Conservation (phyloP, 2,329 filamentous ascomycete genomes). For the Exserohilum rostratum region DNA sequence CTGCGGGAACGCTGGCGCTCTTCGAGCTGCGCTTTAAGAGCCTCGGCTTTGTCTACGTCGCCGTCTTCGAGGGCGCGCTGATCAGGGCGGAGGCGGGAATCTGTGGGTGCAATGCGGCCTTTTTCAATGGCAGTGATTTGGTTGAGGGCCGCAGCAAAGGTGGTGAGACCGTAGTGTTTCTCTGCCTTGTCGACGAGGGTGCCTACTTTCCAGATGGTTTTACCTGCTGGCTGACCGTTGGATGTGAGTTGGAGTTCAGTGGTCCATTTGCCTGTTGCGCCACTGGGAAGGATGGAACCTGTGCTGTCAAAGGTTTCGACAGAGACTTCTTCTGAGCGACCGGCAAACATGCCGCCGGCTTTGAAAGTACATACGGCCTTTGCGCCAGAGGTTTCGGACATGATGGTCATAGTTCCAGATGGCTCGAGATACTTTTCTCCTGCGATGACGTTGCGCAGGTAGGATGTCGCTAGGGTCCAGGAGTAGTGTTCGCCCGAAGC, state of each 20-base stretch:
- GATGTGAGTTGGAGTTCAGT: constrained; percentile 69
- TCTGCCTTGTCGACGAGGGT: constrained; percentile 77
- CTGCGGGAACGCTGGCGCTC: constrained; percentile 81
- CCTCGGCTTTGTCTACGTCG: constrained; percentile 81
- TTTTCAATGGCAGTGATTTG: constrained; percentile 83
- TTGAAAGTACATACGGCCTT: constrained; percentile 91
- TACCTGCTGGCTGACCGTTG: constrained; percentile 64
- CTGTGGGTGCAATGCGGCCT: constrained; percentile 76
- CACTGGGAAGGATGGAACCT: constrained; percentile 69
- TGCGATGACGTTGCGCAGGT: constrained; percentile 93
- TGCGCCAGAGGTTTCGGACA: constrained; percentile 81
- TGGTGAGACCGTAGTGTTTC: constrained; percentile 85
- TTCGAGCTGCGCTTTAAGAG: constrained; percentile 80
- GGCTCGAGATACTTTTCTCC: constrained; percentile 98
- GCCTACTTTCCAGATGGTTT: constrained; percentile 80
- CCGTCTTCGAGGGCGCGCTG: constrained; percentile 85
- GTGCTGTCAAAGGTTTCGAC: constrained; percentile 73
- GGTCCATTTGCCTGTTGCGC: constrained; percentile 86
- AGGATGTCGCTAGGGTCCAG: constrained; percentile 87
- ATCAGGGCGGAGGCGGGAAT: constrained; percentile 83
- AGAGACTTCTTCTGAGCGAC: constrained; percentile 85
- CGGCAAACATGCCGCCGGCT: constrained; percentile 95
- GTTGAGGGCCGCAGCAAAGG: constrained; percentile 85
- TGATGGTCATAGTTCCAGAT: constrained; percentile 84
- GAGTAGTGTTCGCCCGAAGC: constrained; percentile 80